Evolutionary conservation across 371 early-diverging fungal genomes (phyloP).

Genomic region (Phascolomyces articulosus): DNA sequence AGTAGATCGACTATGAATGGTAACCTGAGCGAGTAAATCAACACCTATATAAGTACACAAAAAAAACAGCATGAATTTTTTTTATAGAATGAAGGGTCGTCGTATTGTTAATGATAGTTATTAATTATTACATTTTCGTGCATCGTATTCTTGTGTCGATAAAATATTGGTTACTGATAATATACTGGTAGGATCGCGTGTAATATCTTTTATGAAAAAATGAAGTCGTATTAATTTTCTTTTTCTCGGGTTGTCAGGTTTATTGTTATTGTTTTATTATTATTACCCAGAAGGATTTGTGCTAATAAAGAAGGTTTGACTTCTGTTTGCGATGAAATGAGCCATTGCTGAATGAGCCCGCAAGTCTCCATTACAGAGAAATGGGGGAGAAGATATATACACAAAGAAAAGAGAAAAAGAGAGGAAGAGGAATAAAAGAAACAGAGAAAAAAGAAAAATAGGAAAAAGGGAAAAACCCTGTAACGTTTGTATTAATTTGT

Average conservation of each 20-base stretch:
- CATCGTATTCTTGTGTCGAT: slow-evolving; percentile 17
- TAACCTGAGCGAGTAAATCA: slow-evolving; percentile 31
- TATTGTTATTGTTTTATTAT: slow-evolving; percentile 20
- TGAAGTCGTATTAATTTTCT: background rate
- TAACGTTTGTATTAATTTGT: background rate
- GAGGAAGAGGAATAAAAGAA: no score
- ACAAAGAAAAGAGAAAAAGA: background rate
- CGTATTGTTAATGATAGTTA: background rate
- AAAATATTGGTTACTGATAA: slow-evolving; percentile 15
- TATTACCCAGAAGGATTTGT: slow-evolving; percentile 31
- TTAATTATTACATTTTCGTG: slow-evolving; percentile 18
- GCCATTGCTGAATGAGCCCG: slow-evolving; percentile 29
- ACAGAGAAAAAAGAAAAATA: background rate
- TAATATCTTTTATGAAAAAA: background rate
- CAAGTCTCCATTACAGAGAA: slow-evolving; percentile 11
- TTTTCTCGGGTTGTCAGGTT: slow-evolving; percentile 1
- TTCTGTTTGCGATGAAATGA: slow-evolving; percentile 27
- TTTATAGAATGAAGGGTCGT: background rate
- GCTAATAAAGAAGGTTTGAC: slow-evolving; percentile 38
- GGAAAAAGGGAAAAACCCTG: background rate
- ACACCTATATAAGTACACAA: slow-evolving; percentile 15
- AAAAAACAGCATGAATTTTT: background rate
- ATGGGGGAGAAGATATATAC: background rate
- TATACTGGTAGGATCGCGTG: slow-evolving; percentile 17
- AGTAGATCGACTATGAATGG: slow-evolving; percentile 27